These are phyloP conservation scores for Gastrolobium villosum DNA, from an alignment of 306 rosid species.

Conservation along the genomic window DNA sequence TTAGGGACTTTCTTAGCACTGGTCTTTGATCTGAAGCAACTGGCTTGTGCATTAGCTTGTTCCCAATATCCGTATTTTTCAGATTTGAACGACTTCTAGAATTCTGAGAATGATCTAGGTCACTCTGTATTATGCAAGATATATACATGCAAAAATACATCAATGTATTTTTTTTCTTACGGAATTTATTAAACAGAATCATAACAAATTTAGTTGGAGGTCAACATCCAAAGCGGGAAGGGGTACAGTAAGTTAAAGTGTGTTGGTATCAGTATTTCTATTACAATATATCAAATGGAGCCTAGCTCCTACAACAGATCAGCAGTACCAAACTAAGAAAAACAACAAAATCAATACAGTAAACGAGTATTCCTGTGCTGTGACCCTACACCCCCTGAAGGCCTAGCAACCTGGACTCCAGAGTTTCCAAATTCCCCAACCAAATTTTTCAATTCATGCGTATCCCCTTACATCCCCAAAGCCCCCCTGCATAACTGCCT, in stretches of 20 bases:
- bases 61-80: conserved; percentile 60
- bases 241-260: not conserved
- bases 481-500: no score
- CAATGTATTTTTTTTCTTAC: not conserved
- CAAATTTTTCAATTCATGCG: no score
- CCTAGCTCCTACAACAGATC: no score
- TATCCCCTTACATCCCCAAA: no score
- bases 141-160: conserved; percentile 41
- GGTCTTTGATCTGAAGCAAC: conserved; percentile 69
- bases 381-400: no score
- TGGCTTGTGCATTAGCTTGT: conserved; percentile 57
- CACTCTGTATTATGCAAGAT: conserved; percentile 73
- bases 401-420: no score
- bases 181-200: conserved; percentile 22
- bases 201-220: conserved; percentile 13
- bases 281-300: no score
- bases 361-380: no score
- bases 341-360: no score
- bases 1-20: conserved; percentile 74
- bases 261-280: no score
- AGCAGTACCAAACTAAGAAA: no score
- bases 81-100: conserved; percentile 55
- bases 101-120: conserved; percentile 72
- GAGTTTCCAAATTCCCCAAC: no score
- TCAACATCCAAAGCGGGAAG: not conserved